These are phyloP conservation scores for Micromonas commoda DNA, from an alignment of 139 green algal species.

Conservation along the genomic window DNA sequence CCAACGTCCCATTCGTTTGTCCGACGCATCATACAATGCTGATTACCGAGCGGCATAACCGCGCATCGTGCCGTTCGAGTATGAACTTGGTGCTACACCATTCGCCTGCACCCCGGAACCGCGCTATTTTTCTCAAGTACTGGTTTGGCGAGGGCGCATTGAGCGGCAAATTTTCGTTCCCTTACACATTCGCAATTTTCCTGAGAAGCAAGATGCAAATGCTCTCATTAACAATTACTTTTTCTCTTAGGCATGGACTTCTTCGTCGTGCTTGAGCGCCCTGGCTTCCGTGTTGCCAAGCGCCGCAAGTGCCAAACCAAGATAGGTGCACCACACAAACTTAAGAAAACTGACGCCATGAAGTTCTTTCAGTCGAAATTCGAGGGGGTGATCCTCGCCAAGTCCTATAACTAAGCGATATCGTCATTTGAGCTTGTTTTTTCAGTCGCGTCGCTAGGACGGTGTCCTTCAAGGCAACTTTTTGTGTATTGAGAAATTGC, in stretches of 20 bases:
- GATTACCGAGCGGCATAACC: not conserved
- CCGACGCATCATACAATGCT: not conserved
- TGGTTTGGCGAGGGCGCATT: not conserved
- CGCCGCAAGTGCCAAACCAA: conserved; percentile 54
- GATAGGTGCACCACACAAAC: conserved; percentile 79
- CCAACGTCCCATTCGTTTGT: not conserved
- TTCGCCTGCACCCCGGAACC: no score
- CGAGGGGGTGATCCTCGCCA: conserved; percentile 95
- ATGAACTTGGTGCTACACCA: not conserved
- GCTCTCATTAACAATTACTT: not conserved
- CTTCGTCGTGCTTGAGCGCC: conserved; percentile 93
- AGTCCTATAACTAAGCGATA: conserved; percentile 41
- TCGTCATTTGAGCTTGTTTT: not conserved
- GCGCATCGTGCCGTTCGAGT: not conserved
- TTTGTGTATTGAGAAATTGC: no score
- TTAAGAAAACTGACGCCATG: conserved; percentile 96
- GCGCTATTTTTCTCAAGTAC: no score
- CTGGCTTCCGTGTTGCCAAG: conserved; percentile 86
- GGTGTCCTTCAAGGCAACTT: no score
- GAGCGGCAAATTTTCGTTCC: not conserved
- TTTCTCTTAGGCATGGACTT: conserved; percentile 93
- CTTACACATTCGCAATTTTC: no score
- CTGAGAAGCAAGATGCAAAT: no score
- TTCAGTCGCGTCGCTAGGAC: no score
- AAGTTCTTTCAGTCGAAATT: conserved; percentile 87